These are phyloP conservation scores for Arachnomyces sp. DNA, from an alignment of 2,329 filamentous ascomycete species.

Conservation along the genomic window DNA sequence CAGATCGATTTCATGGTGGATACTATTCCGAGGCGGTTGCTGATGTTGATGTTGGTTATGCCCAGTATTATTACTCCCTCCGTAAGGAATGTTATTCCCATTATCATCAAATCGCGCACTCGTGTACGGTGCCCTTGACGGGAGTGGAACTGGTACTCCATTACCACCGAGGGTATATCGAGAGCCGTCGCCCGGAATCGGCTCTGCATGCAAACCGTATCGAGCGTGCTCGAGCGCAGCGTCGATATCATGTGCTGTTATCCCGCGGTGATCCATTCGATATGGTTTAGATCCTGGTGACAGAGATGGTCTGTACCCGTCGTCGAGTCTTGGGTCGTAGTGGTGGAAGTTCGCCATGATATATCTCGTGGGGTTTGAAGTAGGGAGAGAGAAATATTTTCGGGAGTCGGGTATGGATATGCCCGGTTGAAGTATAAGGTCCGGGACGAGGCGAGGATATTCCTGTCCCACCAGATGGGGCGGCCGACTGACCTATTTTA, in stretches of 20 bases:
- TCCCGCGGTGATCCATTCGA: constrained; percentile 12
- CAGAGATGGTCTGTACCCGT: constrained; percentile 11
- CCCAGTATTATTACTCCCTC: too few relatives aligned
- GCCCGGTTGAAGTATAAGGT: too few relatives aligned
- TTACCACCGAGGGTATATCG: neutral
- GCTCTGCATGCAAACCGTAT: constrained; percentile 12
- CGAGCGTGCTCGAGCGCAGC: constrained; percentile 15
- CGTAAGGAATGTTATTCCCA: neutral
- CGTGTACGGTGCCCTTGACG: constrained; percentile 1
- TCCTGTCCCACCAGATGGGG: too few relatives aligned
- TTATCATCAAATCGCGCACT: constrained; percentile 6
- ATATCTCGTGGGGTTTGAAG: too few relatives aligned
- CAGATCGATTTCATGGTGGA: constrained; percentile 6
- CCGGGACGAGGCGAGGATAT: too few relatives aligned
- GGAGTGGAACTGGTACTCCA: neutral
- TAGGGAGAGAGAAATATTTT: too few relatives aligned
- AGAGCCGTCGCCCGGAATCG: constrained; percentile 8
- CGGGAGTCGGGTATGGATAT: too few relatives aligned
- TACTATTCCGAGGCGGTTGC: neutral
- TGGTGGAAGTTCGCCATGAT: constrained; percentile 9
- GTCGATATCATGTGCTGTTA: constrained; percentile 14
- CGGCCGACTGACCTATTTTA: too few relatives aligned
- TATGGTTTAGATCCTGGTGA: constrained; percentile 10
- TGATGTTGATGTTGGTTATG: too few relatives aligned
- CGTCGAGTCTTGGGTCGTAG: constrained; percentile 10